phyloP scores from a whole-genome alignment of 306 rosid species.

The Trifolium dubium region DNA sequence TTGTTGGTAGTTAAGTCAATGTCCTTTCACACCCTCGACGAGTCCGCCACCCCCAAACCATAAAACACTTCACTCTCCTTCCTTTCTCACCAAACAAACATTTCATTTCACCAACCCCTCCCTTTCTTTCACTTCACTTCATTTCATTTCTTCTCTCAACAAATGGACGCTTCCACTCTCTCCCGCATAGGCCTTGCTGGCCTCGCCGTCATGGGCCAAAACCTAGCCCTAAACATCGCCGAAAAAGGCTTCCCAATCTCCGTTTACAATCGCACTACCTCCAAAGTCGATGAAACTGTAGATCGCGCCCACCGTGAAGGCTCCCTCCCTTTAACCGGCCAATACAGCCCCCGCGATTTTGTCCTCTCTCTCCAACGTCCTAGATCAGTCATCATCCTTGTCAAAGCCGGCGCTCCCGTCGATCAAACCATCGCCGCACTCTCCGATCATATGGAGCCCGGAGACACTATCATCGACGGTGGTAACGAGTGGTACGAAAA shows the following conservation, averaged over 20 bases:
- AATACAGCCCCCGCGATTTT: conserved; percentile 77
- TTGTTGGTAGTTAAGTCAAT: conserved; percentile 48
- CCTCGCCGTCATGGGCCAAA: conserved; percentile 98
- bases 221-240: conserved; percentile 92
- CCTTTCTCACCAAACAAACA: not conserved
- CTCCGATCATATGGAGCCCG: conserved; percentile 76
- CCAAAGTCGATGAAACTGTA: conserved; percentile 89
- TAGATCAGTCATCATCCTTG: conserved; percentile 89
- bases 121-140: not conserved
- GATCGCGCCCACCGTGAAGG: conserved; percentile 79
- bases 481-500: conserved; percentile 97
- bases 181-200: conserved; percentile 94
- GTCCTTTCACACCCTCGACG: conserved; percentile 83
- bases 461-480: conserved; percentile 85
- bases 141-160: not conserved
- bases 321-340: conserved; percentile 68
- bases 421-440: conserved; percentile 87
- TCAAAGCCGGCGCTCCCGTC: conserved; percentile 91
- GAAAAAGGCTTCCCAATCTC: conserved; percentile 97
- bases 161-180: conserved; percentile 70
- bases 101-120: not conserved
- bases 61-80: not conserved
- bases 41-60: conserved; percentile 60
- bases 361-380: conserved; percentile 85
- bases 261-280: conserved; percentile 86